Evolutionary conservation across 2,329 filamentous ascomycete genomes (phyloP), one percentile per base, ranked within the genome.

Genomic region (Onygenales sp.): DNA sequence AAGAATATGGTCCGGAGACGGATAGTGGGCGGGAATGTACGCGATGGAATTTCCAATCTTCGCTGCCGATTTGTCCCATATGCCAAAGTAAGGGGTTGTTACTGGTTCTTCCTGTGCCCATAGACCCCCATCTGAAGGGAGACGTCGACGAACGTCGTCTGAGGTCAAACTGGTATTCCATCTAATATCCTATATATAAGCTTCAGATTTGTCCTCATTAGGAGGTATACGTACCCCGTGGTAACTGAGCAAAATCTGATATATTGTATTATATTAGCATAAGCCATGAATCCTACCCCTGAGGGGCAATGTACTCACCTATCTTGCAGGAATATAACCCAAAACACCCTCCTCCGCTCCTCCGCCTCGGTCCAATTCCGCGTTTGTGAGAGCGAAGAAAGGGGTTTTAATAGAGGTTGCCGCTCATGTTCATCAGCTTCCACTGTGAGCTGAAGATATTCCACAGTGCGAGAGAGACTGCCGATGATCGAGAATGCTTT

Each of bases 71-170:
- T 65, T 63, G 40, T 77, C 73, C 67, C 71, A 74, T 6, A 77
- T 74, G 1, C 73, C 71, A 13, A 76, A 74, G 52, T 68, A 77
- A 0, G 74, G 73, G 0, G 74, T 74, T 1, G 58, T 55, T 0
- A 74, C 70, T 0, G 70, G 62, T 55, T 73, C 57, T 55, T 68
- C 61, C 45, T 67, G 67, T 14, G 67, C 65, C 74, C 74, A 76
- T 3, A 69, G 58, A 0, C 63, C 66, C 0, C 74, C 74, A 27
- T 75, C 73, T 6, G 67, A 67, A 2, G 72, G 72, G 1, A 74
- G 57, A 27, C 71, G 63, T 4, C 70, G 60, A 7, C 65, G 63
- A 10, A 72, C 66, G 55, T 71, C 70, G 11, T 65, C 64, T 11
- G 61, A 63, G 1, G 67, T 71, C 1, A 74, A 57, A 27, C 65